A percentile compares a stretch with the other conserved stretches of the same genome.
These are phyloP conservation scores for Evernia prunastri DNA, from an alignment of 495 filamentous ascomycete genomes.

Conservation along the genomic window DNA sequence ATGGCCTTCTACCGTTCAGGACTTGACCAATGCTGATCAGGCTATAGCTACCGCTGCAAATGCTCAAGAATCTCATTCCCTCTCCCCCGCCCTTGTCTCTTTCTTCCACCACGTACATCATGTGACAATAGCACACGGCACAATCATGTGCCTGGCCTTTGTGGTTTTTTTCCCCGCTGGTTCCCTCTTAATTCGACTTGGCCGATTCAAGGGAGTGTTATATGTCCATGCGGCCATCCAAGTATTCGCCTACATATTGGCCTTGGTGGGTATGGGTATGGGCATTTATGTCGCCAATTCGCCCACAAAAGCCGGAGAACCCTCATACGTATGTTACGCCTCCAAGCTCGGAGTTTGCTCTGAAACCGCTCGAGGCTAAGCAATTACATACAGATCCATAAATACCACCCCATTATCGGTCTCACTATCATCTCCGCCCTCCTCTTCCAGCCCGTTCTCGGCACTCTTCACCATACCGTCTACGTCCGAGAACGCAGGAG, in stretches of 20 bases:
- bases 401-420: constrained; percentile 17
- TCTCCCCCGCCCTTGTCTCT: neutral
- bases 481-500: neutral
- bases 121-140: constrained; percentile 8
- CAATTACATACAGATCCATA: neutral
- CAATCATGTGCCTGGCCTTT: constrained; percentile 53
- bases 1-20: neutral
- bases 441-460: constrained; percentile 14
- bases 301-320: neutral
- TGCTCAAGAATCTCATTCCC: neutral
- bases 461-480: constrained; percentile 8
- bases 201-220: constrained; percentile 28
- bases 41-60: neutral
- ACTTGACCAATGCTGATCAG: neutral
- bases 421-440: constrained; percentile 14
- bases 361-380: neutral
- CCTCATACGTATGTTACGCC: neutral
- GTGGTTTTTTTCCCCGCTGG: constrained; percentile 51
- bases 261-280: constrained; percentile 13
- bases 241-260: constrained; percentile 13
- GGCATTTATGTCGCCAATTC: constrained; percentile 6
- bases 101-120: neutral
- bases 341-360: neutral
- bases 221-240: constrained; percentile 20
- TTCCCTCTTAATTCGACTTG: constrained; percentile 49